Conservation (phyloP, 768 basidiomycete species). For the Boletus fagicola region DNA sequence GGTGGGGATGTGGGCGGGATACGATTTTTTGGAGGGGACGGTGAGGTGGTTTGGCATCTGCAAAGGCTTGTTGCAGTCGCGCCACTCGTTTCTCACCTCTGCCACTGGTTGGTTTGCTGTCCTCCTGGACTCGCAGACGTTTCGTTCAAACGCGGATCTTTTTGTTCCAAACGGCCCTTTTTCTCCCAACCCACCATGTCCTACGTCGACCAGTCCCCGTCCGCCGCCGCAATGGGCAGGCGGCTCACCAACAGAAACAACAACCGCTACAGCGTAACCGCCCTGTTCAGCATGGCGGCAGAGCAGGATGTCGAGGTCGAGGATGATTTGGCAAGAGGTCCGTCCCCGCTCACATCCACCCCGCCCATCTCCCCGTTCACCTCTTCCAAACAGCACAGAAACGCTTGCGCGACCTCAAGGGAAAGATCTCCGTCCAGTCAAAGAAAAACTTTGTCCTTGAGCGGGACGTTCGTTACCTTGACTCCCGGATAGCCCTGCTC, state of each 20-base stretch:
- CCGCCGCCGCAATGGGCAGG: conserved; percentile 64
- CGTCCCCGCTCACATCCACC: conserved; percentile 24
- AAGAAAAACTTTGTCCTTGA: conserved; percentile 99
- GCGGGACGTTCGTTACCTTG: conserved; percentile 96
- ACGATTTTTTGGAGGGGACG: conserved; percentile 74
- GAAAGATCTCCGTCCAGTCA: conserved; percentile 95
- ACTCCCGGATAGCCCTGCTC: conserved; percentile 93
- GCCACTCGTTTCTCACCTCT: conserved; percentile 8
- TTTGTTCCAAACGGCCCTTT: conserved; percentile 5
- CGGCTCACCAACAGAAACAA: conserved; percentile 90
- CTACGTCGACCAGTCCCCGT: conserved; percentile 54
- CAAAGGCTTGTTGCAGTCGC: background rate
- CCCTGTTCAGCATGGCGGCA: conserved; percentile 95
- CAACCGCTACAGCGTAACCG: conserved; percentile 94
- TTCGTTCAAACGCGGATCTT: background rate
- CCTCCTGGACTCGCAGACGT: background rate
- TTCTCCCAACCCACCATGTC: conserved; percentile 43
- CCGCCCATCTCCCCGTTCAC: background rate
- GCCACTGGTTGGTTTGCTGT: conserved; percentile 13
- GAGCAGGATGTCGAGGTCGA: conserved; percentile 98
- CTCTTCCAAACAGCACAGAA: conserved; percentile 74
- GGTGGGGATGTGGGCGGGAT: conserved; percentile 50
- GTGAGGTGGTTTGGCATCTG: conserved; percentile 75
- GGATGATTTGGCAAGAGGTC: conserved; percentile 93
- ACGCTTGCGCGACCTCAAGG: conserved; percentile 92